phyloP scores from a whole-genome alignment of 768 basidiomycete genomes.

The Leccinum truebloodii region DNA sequence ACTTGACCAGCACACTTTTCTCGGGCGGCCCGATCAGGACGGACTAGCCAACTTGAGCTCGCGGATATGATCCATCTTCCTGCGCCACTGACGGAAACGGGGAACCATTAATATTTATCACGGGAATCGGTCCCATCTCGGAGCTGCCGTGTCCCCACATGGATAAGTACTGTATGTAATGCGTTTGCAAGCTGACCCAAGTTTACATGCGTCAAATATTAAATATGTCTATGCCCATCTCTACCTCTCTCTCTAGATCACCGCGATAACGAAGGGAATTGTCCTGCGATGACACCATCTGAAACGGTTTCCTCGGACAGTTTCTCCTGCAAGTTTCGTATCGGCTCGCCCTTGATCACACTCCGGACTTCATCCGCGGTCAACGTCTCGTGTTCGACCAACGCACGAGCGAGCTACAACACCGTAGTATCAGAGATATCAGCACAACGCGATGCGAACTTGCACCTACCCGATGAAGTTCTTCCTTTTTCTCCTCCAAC shows the following conservation, averaged over 20 bases:
- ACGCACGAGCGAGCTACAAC: constrained; percentile 77
- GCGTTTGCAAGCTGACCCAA: neutral
- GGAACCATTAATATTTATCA: neutral
- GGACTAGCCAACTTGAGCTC: neutral
- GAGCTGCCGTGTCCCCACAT: neutral
- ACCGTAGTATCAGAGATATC: too few relatives aligned
- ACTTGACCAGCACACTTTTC: too few relatives aligned
- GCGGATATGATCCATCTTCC: neutral
- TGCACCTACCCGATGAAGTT: constrained; percentile 67
- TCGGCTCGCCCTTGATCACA: constrained; percentile 82
- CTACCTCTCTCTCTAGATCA: neutral
- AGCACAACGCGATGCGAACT: neutral
- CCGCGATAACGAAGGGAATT: neutral
- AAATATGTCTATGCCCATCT: neutral
- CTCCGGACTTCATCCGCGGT: constrained; percentile 81
- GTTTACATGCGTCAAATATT: constrained; percentile 1
- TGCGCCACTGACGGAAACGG: neutral
- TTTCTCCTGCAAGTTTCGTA: constrained; percentile 68
- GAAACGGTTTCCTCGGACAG: constrained; percentile 48
- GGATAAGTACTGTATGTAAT: neutral
- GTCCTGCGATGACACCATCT: neutral
- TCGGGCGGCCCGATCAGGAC: too few relatives aligned
- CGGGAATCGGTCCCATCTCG: neutral
- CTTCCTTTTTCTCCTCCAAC: constrained; percentile 65
- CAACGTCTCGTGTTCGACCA: constrained; percentile 95